Percentiles rank a stretch among this genome's conserved stretches.
These are phyloP conservation scores for Crithidia thermophila DNA, from an alignment of 208 protist species.

Conservation along the genomic window DNA sequence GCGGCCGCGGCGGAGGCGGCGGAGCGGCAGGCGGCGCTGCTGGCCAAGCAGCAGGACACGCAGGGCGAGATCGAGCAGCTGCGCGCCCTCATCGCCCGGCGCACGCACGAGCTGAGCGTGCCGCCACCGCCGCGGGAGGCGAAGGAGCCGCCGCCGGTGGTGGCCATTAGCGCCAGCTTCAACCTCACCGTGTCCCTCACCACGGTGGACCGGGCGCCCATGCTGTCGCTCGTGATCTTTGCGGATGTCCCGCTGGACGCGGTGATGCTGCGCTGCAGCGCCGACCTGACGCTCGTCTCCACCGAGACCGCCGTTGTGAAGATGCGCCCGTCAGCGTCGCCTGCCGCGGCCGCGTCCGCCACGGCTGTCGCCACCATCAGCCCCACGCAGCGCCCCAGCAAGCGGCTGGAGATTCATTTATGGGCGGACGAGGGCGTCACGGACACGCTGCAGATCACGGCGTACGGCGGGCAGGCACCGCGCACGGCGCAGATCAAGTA, in stretches of 20 bases:
- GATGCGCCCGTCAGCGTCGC: not conserved
- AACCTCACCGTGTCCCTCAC: conserved; percentile 52
- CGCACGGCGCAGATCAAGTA: conserved; percentile 77
- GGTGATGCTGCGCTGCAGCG: conserved; percentile 49
- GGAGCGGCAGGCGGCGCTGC: conserved; percentile 24
- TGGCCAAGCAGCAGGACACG: conserved; percentile 40
- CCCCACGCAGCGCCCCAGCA: conserved; percentile 27
- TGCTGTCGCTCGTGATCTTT: conserved; percentile 61
- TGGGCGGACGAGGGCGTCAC: conserved; percentile 61
- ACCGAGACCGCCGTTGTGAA: conserved; percentile 42
- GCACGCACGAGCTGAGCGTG: conserved; percentile 43
- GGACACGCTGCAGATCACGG: conserved; percentile 45
- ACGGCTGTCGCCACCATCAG: conserved; percentile 23
- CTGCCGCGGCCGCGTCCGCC: not conserved
- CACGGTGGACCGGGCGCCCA: conserved; percentile 47
- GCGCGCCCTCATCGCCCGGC: conserved; percentile 38
- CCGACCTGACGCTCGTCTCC: conserved; percentile 46
- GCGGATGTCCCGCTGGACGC: conserved; percentile 61
- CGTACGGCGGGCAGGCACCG: conserved; percentile 51
- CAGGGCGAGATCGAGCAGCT: conserved; percentile 50
- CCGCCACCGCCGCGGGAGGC: conserved; percentile 26
- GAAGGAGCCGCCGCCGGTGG: conserved; percentile 27
- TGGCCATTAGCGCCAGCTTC: conserved; percentile 74
- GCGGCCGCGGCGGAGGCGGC: conserved; percentile 23
- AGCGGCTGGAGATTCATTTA: conserved; percentile 51